phyloP scores from a whole-genome alignment of 306 rosid species.

The Cicer bijugum region DNA sequence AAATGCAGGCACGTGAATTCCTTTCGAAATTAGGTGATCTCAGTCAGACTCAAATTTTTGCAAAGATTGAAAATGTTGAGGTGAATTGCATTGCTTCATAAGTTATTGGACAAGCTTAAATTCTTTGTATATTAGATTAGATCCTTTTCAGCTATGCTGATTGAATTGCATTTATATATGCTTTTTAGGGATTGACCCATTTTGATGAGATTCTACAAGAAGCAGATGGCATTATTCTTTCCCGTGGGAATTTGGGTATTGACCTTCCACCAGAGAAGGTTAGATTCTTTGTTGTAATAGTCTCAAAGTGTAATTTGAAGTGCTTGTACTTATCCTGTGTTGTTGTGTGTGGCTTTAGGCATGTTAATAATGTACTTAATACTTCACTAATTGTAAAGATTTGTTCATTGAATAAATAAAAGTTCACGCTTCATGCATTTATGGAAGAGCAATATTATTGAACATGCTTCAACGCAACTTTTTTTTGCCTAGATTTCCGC shows the following conservation, averaged over 20 bases:
- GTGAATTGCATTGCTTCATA: constrained; percentile 53
- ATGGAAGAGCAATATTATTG: background rate
- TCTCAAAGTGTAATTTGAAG: constrained; percentile 22
- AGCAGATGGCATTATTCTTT: constrained; percentile 91
- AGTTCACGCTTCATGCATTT: constrained; percentile 11
- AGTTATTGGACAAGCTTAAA: background rate
- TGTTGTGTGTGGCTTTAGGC: constrained; percentile 17
- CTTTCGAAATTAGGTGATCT: constrained; percentile 76
- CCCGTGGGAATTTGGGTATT: constrained; percentile 95
- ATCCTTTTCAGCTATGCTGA: constrained; percentile 32
- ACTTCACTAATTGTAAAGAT: constrained; percentile 10
- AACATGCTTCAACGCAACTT: background rate
- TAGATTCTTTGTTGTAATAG: constrained; percentile 37
- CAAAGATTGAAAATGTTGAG: constrained; percentile 90
- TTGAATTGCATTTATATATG: constrained; percentile 13
- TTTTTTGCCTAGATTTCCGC: constrained; percentile 14
- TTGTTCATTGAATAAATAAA: constrained; percentile 25
- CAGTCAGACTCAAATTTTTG: constrained; percentile 85
- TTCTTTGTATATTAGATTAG: constrained; percentile 23
- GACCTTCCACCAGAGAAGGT: constrained; percentile 99
- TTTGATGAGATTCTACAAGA: constrained; percentile 92
- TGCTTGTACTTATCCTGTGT: constrained; percentile 3
- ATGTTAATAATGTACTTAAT: constrained; percentile 21
- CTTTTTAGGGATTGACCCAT: constrained; percentile 78
- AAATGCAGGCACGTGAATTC: constrained; percentile 77